Base-by-base conservation (phyloP, 1,139 yeast genomes). In the Magnusiomyces suaveolens region DNA sequence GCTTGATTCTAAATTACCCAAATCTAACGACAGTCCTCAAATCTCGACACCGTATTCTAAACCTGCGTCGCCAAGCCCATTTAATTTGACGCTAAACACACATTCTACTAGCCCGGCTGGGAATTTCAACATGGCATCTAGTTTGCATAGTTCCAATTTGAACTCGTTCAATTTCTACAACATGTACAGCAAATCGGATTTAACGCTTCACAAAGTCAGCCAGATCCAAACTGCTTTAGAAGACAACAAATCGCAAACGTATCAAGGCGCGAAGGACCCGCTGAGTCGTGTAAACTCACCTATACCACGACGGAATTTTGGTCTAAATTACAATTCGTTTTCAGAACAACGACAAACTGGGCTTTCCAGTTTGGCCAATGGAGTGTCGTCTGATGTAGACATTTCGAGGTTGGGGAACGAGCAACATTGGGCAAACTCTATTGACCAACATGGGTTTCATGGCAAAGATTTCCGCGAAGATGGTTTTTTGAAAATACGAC, bases 231-330 rank as follows among this genome's bases (percentile, higher is more conserved):
- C 53, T 38, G 51, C 57, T 20, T 33, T 54, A 26, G 53, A 49
- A 46, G 52, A 54, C 52, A 46, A 49, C 53, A 50, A 54, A 43
- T 51, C 58, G 20, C 55, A 56, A 33, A 38, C 58, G 32, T 52
- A 56, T 41, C 53, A 56, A 3, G 59, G 55, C 8, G 43, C 48
- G n/a, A 39, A 46, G 6, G 43, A 52, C 12, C 49, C 49, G 6
- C 23, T 46, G 21, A 32, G 49, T 14, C 47, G 47, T 8, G 24
- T 44, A 14, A 44, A 24, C 46, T 2, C 52, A 33, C 38, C 46
- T 41, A 41, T 32, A 46, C 43, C 48, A 50, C 25, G 48, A 33
- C 46, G 43, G 24, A 20, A 50, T 49, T 29, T 49, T 46, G 48
- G 48, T 46, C 43, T 51, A 48, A 50, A 56, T n/a, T 21, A 29